Percentiles rank a stretch among this genome's conserved stretches.
Conservation (phyloP, 179 eudicot species). For the Gypsophila paniculata region DNA sequence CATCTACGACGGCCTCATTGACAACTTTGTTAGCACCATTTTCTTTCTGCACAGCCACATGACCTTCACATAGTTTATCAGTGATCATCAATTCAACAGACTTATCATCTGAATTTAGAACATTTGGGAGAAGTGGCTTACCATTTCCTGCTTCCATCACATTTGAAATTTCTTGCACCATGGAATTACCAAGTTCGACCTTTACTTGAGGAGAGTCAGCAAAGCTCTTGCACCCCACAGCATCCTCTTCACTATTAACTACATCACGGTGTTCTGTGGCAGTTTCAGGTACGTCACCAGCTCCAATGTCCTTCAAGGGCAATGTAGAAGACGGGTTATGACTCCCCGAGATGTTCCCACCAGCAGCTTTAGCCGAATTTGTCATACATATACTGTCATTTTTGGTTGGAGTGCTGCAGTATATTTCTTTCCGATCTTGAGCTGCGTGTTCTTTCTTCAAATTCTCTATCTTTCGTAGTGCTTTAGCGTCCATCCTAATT, state of each 20-base stretch:
- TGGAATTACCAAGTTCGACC: slow-evolving; percentile 14
- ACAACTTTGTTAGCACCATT: not conserved
- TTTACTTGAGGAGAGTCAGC: slow-evolving; percentile 13
- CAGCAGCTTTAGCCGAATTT: slow-evolving; percentile 18
- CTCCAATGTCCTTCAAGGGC: not conserved
- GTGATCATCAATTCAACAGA: not conserved
- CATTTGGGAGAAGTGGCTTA: slow-evolving; percentile 4
- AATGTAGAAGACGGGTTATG: slow-evolving; percentile 10
- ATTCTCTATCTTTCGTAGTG: slow-evolving; percentile 19
- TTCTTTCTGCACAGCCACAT: slow-evolving; percentile 10
- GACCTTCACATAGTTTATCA: slow-evolving; percentile 8
- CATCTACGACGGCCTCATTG: not conserved
- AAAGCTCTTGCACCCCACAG: slow-evolving; percentile 1
- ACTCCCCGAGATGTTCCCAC: not conserved
- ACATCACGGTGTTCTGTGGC: slow-evolving; percentile 1
- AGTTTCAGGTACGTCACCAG: slow-evolving; percentile 3
- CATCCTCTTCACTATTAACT: slow-evolving; percentile 11
- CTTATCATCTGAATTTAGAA: slow-evolving; percentile 13
- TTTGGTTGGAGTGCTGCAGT: slow-evolving; percentile 8
- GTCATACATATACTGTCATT: slow-evolving; percentile 6
- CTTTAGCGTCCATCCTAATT: slow-evolving; percentile 17
- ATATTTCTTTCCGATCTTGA: slow-evolving; percentile 57
- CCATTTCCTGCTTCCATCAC: slow-evolving; percentile 10
- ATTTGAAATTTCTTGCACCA: slow-evolving; percentile 10
- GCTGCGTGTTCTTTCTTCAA: slow-evolving; percentile 46